Conservation (phyloP, 192 early-diverging fungal species). For the Backusella tarrabulga region DNA sequence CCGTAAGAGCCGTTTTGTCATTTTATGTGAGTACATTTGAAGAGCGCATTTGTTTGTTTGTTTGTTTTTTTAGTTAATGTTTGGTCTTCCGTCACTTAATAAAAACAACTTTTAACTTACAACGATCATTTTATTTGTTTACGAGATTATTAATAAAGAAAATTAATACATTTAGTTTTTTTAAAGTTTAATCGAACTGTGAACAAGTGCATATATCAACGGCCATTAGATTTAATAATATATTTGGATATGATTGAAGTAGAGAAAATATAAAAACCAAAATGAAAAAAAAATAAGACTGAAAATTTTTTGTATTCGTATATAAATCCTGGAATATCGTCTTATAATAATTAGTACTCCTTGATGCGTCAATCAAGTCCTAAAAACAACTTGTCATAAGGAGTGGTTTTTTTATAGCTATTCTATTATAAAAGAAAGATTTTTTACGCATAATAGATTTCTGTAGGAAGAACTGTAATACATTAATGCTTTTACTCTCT, state of each 20-base stretch:
- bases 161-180: background rate
- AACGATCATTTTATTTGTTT: background rate
- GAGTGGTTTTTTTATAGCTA: background rate
- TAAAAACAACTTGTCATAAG: constrained; percentile 6
- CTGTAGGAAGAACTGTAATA: constrained; percentile 5
- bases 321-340: background rate
- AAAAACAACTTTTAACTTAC: background rate
- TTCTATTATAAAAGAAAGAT: background rate
- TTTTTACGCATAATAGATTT: constrained; percentile 1
- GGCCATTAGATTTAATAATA: too few relatives aligned
- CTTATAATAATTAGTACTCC: background rate
- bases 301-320: background rate
- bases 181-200: background rate
- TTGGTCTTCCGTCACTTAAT: background rate
- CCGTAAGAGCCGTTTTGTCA: background rate
- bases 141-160: background rate
- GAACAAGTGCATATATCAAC: background rate
- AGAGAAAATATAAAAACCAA: background rate
- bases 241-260: background rate
- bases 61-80: background rate
- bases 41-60: background rate
- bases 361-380: constrained; percentile 5
- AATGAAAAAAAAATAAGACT: background rate
- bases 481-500: background rate
- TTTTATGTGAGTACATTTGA: background rate